Evolutionary conservation across 2,329 filamentous ascomycete species (phyloP), one percentile per base, ranked within the genome.

Genomic region (Cladophialophora psammophila): DNA sequence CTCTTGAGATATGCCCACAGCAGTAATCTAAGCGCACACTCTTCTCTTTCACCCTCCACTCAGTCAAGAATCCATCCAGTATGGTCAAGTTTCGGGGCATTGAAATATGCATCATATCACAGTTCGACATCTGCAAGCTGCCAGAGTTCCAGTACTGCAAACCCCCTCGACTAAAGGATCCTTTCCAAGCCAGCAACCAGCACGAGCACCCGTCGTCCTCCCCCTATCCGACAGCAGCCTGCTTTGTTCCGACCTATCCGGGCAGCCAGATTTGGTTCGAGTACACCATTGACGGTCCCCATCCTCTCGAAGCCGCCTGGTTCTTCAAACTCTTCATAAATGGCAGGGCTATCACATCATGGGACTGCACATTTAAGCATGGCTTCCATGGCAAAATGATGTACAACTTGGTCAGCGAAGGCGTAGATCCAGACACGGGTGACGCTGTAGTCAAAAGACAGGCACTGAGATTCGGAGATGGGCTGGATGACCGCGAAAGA

Each of bases 191-290:
- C 32, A 20, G 63, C 34, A 6, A 40, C 32, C 31, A 45, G 10
- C 26, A 26, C 20, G 53, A 63, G 9, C 6, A 20, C 48, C 12
- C 48, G n/a, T 13, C 31, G 18, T 5, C 63, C 15, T 26, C 52
- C 6, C 53, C 66, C n/a, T 68, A 48, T 42, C 66, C 68, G 20
- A 62, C 58, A 5, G 66, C 62, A 5, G 68, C 69, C 15, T 72
- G 68, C 50, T 70, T 69, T 45, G 63, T 73, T 26, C 71, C 72
- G 12, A 69, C 70, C 53, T 68, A 72, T 32, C 67, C 72, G 5
- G 71, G 71, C 45, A 62, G 68, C 20, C 71, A 74, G 59, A 70
- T 74, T 60, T 74, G 71, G 72, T 70, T 73, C 56, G 71, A 74
- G 52, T 72, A 74, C 63, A 63, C 65, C 38, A 62, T 74, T 53